phyloP scores from a whole-genome alignment of 2,329 filamentous ascomycete genomes.

The Scedosporium dehoogii region DNA sequence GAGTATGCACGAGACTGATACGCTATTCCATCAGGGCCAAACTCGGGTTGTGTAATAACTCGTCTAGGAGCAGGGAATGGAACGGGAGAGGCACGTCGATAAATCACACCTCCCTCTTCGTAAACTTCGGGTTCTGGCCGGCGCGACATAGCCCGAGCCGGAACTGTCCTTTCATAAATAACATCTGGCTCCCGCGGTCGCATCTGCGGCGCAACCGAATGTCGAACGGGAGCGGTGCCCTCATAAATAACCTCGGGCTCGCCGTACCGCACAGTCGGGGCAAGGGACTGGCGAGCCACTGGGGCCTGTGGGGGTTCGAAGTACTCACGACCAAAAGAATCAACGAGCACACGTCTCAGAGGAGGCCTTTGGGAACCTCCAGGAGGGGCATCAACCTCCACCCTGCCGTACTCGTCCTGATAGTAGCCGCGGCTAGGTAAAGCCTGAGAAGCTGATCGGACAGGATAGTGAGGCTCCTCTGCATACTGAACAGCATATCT shows the following conservation, averaged over 20 bases:
- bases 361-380: slow-evolving; percentile 42
- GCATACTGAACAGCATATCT: slow-evolving; percentile 26
- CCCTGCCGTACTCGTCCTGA: slow-evolving; percentile 3
- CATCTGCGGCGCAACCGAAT: slow-evolving; percentile 42
- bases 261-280: slow-evolving; percentile 31
- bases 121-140: slow-evolving; percentile 35
- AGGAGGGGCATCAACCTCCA: slow-evolving; percentile 21
- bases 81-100: slow-evolving; percentile 40
- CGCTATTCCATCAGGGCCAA: slow-evolving; percentile 21
- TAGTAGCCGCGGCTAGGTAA: slow-evolving; percentile 2
- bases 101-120: slow-evolving; percentile 40
- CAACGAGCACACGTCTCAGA: slow-evolving; percentile 62
- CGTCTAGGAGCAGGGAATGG: slow-evolving; percentile 37
- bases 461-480: slow-evolving; percentile 25
- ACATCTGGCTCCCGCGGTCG: slow-evolving; percentile 40
- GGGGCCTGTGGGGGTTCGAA: slow-evolving; percentile 39
- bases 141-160: slow-evolving; percentile 40
- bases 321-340: slow-evolving; percentile 77
- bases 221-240: slow-evolving; percentile 35
- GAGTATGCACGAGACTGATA: slow-evolving; percentile 18
- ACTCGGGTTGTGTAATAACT: slow-evolving; percentile 55
- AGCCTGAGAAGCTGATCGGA: slow-evolving; percentile 31
- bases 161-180: slow-evolving; percentile 53
- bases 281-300: slow-evolving; percentile 41
- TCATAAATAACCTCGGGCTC: slow-evolving; percentile 58